Evolutionary conservation across 768 basidiomycete genomes (phyloP).

Genomic region (Tylopilus subfusipes): DNA sequence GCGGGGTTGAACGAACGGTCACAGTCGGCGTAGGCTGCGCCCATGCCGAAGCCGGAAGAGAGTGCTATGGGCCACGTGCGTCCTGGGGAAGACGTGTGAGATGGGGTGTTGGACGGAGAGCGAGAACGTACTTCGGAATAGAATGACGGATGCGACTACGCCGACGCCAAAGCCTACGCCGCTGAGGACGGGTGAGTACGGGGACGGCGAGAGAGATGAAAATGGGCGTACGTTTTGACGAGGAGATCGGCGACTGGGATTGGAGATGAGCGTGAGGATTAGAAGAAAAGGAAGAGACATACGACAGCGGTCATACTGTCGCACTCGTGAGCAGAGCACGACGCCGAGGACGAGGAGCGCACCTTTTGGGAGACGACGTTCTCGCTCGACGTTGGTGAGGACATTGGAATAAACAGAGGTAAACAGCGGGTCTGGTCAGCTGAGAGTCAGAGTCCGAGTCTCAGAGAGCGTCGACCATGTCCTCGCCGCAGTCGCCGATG

Average conservation of each 20-base stretch:
- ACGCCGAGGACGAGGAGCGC: background rate
- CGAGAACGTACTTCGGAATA: slow-evolving; percentile 78
- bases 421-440: slow-evolving; percentile 24
- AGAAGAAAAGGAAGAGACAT: slow-evolving; percentile 41
- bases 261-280: background rate
- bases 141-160: slow-evolving; percentile 82
- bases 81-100: slow-evolving; percentile 45
- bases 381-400: slow-evolving; percentile 80
- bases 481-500: slow-evolving; percentile 82
- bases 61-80: slow-evolving; percentile 91
- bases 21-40: slow-evolving; percentile 87
- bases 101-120: background rate
- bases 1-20: slow-evolving; percentile 92
- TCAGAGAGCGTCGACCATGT: slow-evolving; percentile 43
- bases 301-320: slow-evolving; percentile 84
- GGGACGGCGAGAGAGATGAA: background rate
- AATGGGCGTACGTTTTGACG: slow-evolving; percentile 71
- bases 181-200: slow-evolving; percentile 37
- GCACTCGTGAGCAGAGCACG: background rate
- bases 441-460: too few relatives aligned
- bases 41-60: slow-evolving; percentile 81
- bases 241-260: slow-evolving; percentile 68
- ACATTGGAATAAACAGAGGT: slow-evolving; percentile 32
- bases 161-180: slow-evolving; percentile 88
- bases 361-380: slow-evolving; percentile 91